Conservation (phyloP, 257 asterid species). For the Capsicum rhomboideum region DNA sequence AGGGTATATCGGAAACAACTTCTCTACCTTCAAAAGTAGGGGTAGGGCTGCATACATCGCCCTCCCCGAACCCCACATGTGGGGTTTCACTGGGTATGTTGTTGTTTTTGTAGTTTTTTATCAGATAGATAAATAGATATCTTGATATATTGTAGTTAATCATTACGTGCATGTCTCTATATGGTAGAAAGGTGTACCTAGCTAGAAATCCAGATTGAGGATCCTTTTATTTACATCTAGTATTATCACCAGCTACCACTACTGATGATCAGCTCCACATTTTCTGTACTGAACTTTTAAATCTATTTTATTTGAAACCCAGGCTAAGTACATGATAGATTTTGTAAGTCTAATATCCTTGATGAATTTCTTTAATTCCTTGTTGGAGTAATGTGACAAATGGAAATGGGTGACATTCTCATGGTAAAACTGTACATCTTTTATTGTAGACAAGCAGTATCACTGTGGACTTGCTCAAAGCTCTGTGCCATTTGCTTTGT, state of each 20-base stretch:
- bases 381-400: neutral
- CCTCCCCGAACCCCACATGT: no score
- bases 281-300: neutral
- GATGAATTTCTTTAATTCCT: neutral
- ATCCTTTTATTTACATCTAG: neutral
- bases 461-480: constrained; percentile 76
- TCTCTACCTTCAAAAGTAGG: no score
- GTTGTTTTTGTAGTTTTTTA: no score
- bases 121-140: neutral
- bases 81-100: no score
- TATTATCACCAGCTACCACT: neutral
- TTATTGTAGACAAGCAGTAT: constrained; percentile 44
- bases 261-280: neutral
- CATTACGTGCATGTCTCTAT: neutral
- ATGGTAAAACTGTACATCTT: constrained; percentile 5
- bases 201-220: neutral
- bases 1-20: no score
- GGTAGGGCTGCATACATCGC: no score
- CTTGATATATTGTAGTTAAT: neutral
- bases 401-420: neutral
- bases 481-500: constrained; percentile 65
- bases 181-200: neutral
- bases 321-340: neutral
- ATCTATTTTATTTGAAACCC: neutral
- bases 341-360: neutral